These are phyloP conservation scores for Suillus sp. DNA, from an alignment of 768 basidiomycete genomes.

Conservation along the genomic window DNA sequence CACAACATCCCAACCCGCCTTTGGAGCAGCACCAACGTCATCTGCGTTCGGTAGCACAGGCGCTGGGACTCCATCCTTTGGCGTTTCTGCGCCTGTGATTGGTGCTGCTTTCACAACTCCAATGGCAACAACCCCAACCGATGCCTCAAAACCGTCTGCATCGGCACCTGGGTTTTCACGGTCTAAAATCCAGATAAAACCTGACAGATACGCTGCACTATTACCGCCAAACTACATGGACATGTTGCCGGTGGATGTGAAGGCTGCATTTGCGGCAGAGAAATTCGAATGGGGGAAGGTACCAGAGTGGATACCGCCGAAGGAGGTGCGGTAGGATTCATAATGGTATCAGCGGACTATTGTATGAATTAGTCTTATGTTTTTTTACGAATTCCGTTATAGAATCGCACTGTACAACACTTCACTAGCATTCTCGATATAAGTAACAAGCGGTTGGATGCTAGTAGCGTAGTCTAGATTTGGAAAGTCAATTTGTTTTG, in stretches of 20 bases:
- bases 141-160: slow-evolving; percentile 22
- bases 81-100: slow-evolving; percentile 25
- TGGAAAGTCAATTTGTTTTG: slow-evolving; percentile 13
- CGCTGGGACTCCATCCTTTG: slow-evolving; percentile 22
- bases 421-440: neutral
- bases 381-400: slow-evolving; percentile 6
- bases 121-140: slow-evolving; percentile 25
- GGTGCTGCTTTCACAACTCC: slow-evolving; percentile 29
- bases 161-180: slow-evolving; percentile 41
- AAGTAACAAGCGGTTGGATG: neutral
- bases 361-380: slow-evolving; percentile 4
- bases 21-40: slow-evolving; percentile 26
- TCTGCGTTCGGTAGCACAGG: slow-evolving; percentile 23
- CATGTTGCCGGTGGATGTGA: slow-evolving; percentile 50
- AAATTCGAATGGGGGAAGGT: slow-evolving; percentile 72
- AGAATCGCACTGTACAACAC: slow-evolving; percentile 1
- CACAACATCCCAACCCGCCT: slow-evolving; percentile 21
- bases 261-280: slow-evolving; percentile 54
- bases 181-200: slow-evolving; percentile 37
- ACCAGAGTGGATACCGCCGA: slow-evolving; percentile 75
- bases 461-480: slow-evolving; percentile 15
- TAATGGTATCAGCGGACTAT: neutral
- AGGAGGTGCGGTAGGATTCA: slow-evolving; percentile 49
- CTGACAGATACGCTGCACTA: slow-evolving; percentile 56
- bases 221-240: slow-evolving; percentile 63